These are phyloP conservation scores for Diaporthe vexans DNA, from an alignment of 2,329 filamentous ascomycete species.

Conservation along the genomic window DNA sequence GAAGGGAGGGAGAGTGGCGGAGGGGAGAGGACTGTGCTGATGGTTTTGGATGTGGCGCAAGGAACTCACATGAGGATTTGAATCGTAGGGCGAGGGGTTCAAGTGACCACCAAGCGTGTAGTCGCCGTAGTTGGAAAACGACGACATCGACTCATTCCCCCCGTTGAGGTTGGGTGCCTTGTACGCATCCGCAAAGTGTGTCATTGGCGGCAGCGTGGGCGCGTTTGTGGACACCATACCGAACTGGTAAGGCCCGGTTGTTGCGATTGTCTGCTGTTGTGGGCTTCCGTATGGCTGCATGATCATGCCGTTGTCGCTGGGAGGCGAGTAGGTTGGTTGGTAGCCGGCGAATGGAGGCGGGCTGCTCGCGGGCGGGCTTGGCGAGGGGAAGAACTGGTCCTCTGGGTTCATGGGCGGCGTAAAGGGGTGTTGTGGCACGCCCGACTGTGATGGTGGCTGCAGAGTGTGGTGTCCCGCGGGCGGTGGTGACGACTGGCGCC, in stretches of 20 bases:
- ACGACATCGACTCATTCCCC: conserved; percentile 72
- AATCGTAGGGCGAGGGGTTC: conserved; percentile 74
- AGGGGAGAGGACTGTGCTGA: conserved; percentile 40
- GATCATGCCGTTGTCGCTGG: conserved; percentile 69
- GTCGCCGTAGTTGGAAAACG: conserved; percentile 75
- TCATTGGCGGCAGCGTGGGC: conserved; percentile 75
- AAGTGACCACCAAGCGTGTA: conserved; percentile 77
- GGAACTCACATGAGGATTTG: conserved; percentile 82
- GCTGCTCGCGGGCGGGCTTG: conserved; percentile 43
- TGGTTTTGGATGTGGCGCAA: conserved; percentile 58
- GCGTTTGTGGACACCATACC: conserved; percentile 70
- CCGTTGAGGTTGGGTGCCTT: conserved; percentile 74
- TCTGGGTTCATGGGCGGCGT: conserved; percentile 72
- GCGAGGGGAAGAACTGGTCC: conserved; percentile 76
- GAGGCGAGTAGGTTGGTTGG: conserved; percentile 72
- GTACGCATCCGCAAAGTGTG: conserved; percentile 73
- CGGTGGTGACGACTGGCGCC: conserved; percentile 44
- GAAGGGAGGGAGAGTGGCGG: conserved; percentile 47
- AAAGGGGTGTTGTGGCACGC: conserved; percentile 66
- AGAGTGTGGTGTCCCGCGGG: conserved; percentile 50
- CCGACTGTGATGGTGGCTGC: conserved; percentile 48
- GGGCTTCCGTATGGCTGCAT: conserved; percentile 71
- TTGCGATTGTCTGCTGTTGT: conserved; percentile 64
- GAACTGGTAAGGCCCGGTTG: conserved; percentile 67
- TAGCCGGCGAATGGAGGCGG: conserved; percentile 80